Evolutionary conservation across 2,329 filamentous ascomycete genomes (phyloP).

Genomic region (Nemania bipapillata): DNA sequence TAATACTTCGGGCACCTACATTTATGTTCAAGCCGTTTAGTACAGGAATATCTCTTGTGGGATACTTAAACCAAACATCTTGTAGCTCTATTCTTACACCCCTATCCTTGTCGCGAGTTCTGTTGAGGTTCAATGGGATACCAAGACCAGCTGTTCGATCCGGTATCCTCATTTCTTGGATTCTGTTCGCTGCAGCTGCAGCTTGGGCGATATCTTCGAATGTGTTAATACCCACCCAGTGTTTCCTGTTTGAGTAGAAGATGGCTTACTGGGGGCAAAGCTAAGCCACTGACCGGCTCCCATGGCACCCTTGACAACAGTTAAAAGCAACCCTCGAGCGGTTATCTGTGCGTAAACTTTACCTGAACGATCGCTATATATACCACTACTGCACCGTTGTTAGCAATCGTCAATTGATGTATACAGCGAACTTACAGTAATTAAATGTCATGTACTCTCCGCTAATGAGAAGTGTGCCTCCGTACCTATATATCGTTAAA

Average conservation of each 20-base stretch:
- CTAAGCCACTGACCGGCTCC: constrained; percentile 74
- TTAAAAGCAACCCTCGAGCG: background rate
- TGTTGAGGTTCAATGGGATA: constrained; percentile 50
- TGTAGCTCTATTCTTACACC: constrained; percentile 67
- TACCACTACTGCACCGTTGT: constrained; percentile 57
- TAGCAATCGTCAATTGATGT: constrained; percentile 21
- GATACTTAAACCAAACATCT: constrained; percentile 70
- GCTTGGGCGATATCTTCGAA: constrained; percentile 65
- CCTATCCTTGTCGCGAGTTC: constrained; percentile 55
- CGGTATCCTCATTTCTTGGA: constrained; percentile 60
- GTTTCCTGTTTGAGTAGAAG: background rate
- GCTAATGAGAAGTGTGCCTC: constrained; percentile 67
- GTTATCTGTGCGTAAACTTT: constrained; percentile 2
- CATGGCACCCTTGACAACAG: constrained; percentile 62
- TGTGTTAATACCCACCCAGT: constrained; percentile 19
- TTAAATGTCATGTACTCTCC: constrained; percentile 61
- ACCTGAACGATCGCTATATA: constrained; percentile 75
- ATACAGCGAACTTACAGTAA: constrained; percentile 54
- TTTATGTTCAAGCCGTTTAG: constrained; percentile 70
- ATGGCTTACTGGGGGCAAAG: constrained; percentile 65
- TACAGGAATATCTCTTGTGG: constrained; percentile 66
- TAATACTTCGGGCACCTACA: constrained; percentile 36
- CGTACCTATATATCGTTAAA: constrained; percentile 70
- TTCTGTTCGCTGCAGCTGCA: constrained; percentile 69
- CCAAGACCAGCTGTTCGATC: constrained; percentile 47